Conservation (phyloP, 129 eudicot genomes). For the Artemisia argyi region DNA sequence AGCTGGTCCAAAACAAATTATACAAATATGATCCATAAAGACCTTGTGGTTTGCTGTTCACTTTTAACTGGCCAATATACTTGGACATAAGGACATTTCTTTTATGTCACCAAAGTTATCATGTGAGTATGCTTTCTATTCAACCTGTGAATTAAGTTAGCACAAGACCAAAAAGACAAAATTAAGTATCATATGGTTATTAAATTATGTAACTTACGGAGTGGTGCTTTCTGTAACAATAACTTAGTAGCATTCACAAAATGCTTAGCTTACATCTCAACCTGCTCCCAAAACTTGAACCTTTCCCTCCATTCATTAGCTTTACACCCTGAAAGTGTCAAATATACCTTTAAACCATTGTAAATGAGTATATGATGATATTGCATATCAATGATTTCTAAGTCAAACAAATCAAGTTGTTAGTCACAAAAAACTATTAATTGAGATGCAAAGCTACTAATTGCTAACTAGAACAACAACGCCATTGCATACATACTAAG, state of each 20-base stretch:
- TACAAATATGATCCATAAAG: neutral
- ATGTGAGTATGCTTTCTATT: constrained; percentile 52
- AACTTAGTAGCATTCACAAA: neutral
- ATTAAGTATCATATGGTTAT: constrained; percentile 1
- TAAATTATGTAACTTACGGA: neutral
- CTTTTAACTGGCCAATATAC: constrained; percentile 61
- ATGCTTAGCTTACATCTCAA: neutral
- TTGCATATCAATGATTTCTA: too few relatives aligned
- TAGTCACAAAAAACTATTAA: too few relatives aligned
- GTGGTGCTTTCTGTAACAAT: neutral
- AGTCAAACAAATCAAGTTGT: too few relatives aligned
- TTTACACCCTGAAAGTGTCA: too few relatives aligned
- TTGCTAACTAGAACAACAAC: too few relatives aligned
- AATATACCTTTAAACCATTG: neutral
- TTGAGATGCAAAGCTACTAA: too few relatives aligned
- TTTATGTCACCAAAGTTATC: constrained; percentile 69
- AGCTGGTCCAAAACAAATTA: neutral
- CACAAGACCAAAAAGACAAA: neutral
- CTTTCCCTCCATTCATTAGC: too few relatives aligned
- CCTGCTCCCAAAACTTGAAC: neutral
- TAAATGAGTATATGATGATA: too few relatives aligned
- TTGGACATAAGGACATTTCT: constrained; percentile 41
- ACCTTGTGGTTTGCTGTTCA: constrained; percentile 60
- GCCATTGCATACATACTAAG: too few relatives aligned
- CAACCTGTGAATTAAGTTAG: too few relatives aligned